phyloP scores from a whole-genome alignment of 148 eudicot genomes.

The Euryodendron excelsum region DNA sequence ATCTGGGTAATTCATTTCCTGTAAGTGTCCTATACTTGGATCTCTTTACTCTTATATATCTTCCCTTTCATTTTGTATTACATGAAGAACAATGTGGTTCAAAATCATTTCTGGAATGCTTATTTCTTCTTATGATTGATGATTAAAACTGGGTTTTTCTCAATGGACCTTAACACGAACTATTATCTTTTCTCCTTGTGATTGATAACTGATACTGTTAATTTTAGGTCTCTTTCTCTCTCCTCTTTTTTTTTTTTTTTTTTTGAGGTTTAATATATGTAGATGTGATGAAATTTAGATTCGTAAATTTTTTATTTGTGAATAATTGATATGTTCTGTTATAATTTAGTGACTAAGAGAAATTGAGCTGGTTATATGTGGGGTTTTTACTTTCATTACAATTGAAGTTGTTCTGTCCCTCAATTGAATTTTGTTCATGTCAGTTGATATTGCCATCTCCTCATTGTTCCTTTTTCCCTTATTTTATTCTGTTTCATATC shows the following conservation, averaged over 20 bases:
- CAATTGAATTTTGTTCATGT: neutral
- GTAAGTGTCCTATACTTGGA: constrained; percentile 29
- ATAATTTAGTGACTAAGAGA: neutral
- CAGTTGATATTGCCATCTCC: too few species aligned
- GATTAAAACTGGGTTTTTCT: neutral
- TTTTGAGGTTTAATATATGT: neutral
- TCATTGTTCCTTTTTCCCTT: too few species aligned
- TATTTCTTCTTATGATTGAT: neutral
- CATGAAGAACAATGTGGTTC: neutral
- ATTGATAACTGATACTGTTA: too few species aligned
- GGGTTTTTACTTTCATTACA: neutral
- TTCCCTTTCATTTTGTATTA: neutral
- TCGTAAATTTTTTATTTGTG: neutral
- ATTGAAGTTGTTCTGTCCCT: neutral
- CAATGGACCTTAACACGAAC: neutral
- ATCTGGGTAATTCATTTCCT: constrained; percentile 31
- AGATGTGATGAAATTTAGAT: neutral
- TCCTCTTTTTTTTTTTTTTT: neutral
- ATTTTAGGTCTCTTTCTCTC: too few species aligned
- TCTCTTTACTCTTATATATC: neutral
- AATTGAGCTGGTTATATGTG: neutral
- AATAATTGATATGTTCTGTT: neutral
- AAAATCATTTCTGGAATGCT: neutral
- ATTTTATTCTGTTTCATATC: too few species aligned
- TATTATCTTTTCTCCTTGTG: neutral